Evolutionary conservation across 805 yeast genomes (phyloP), one percentile per base, ranked within the genome.

Genomic region (Zygoascus flipseniorum): DNA sequence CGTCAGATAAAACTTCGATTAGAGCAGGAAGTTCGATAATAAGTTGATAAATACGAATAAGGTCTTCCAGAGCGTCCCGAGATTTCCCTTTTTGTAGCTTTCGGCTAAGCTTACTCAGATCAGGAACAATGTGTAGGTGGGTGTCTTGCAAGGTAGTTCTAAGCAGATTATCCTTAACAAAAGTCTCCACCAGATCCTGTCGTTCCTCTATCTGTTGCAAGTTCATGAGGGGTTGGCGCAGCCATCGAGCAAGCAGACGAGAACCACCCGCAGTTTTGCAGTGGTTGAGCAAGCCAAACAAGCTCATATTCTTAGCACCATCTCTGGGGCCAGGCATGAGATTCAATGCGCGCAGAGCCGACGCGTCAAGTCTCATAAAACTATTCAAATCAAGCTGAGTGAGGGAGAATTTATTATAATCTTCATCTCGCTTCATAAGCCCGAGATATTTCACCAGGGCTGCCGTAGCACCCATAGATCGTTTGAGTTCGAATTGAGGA

Each of bases 251-350:
- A 26, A 93, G 76, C 50, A 90, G 70, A 58, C 98, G 77, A 1
- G 92, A 74, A 8, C 99, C 99, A n/a, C 93, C 89, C 1, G 81
- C 76, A 3, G 95, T 85, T 62, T 86, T 89, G 73, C 98, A 92
- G 60, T 83, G 81, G 72, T 93, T 92, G 61, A 93, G 72, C 45
- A 93, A 74, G 26, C 95, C 97, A 65, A 80, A 90, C 43, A 93
- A 70, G 9, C 95, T 85, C 73, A 73, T 71, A 0, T 81, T 67
- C 56, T 79, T 76, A 60, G 73, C 72, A 20, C 75, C 74, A 52
- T 73, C 77, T 26, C 73, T 63, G 8, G 74, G 69, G 2, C 73
- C 68, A 10, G 97, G 95, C 71, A 90, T 88, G 28, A 93, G 73
- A 65, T 92, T 92, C 55, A 93, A 73, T 0, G 98, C 96, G 54